Evolutionary conservation across 805 yeast species (phyloP), one percentile per base, ranked within the genome.

Genomic region (Candida rishiriensis): DNA sequence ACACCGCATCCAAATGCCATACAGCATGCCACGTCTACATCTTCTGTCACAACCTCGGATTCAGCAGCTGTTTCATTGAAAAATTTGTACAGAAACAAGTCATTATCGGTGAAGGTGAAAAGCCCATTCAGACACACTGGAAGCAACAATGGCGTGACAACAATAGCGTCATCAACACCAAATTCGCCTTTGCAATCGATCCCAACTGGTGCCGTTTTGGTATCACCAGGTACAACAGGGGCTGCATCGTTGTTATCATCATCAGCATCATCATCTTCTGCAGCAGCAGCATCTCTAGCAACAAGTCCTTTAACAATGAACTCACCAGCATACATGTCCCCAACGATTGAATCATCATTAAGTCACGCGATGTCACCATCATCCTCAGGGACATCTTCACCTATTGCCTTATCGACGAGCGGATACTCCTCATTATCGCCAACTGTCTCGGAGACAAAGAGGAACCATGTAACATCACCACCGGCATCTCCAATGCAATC

Each of bases 41-140:
- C 33, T 30, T n/a, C 33, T 12, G 14, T 13, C 10, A 9, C 33
- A 30, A n/a, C 33, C 36, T 12, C 46, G 5, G n/a, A 43, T 14
- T 16, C 50, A 7, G 6, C 35, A 3, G 35, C 44, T n/a, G 17
- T 51, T 29, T 28, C 42, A 11, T 32, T 40, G 9, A 52, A 49
- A 21, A 35, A 29, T 29, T 21, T 37, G 9, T 29, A 45, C 16
- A 49, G 42, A 33, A 42, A 49, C 8, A 54, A 48, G 34, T 40
- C 54, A 28, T 41, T 50, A n/a, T 47, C 58, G 10, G 39, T 49
- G 2, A 54, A 51, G 39, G 51, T 51, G 10, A 56, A 49, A 32
- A 49, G 48, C 12, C 52, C 55, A 3, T 43, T 53, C 33, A 45
- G 48, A 29, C 56, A 52, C 26, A 29, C 54, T 7, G 26, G 40